Conservation (phyloP, 2,329 filamentous ascomycete genomes). For the Pyrenophora tritici-repentis region DNA sequence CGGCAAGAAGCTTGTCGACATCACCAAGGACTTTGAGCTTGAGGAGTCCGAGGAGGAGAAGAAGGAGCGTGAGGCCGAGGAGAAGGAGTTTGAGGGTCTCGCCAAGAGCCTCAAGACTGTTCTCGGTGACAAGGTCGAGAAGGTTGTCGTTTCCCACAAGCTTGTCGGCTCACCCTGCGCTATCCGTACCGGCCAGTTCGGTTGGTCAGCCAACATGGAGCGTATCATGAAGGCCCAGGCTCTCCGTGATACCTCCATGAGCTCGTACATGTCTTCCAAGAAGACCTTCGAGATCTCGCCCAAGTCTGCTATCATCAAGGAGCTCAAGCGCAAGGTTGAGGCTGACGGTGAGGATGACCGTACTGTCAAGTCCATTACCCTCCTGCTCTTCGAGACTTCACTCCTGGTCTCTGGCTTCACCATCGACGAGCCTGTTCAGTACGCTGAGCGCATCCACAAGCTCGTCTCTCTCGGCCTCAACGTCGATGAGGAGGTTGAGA, state of each 20-base stretch:
- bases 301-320: constrained; percentile 95
- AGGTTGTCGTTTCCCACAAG: constrained; percentile 99
- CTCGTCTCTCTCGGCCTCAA: constrained; percentile 97
- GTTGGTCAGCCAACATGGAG: constrained; percentile 99
- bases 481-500: constrained; percentile 91
- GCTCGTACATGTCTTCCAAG: constrained; percentile 99
- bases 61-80: constrained; percentile 89
- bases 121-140: constrained; percentile 99
- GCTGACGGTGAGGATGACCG: constrained; percentile 96
- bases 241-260: constrained; percentile 99
- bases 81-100: constrained; percentile 96
- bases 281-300: constrained; percentile 99
- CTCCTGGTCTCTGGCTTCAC: constrained; percentile 99
- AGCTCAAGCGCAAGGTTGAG: constrained; percentile 99
- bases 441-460: constrained; percentile 99
- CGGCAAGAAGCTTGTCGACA: constrained; percentile 99
- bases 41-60: constrained; percentile 99
- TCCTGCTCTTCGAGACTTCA: constrained; percentile 98
- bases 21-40: constrained; percentile 99
- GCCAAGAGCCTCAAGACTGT: constrained; percentile 99
- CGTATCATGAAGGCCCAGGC: constrained; percentile 99
- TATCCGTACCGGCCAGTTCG: constrained; percentile 99
- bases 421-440: constrained; percentile 97
- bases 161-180: constrained; percentile 91
- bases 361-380: constrained; percentile 98